Evolutionary conservation across 306 rosid species (phyloP).

Genomic region (Hippophae gyantsensis): DNA sequence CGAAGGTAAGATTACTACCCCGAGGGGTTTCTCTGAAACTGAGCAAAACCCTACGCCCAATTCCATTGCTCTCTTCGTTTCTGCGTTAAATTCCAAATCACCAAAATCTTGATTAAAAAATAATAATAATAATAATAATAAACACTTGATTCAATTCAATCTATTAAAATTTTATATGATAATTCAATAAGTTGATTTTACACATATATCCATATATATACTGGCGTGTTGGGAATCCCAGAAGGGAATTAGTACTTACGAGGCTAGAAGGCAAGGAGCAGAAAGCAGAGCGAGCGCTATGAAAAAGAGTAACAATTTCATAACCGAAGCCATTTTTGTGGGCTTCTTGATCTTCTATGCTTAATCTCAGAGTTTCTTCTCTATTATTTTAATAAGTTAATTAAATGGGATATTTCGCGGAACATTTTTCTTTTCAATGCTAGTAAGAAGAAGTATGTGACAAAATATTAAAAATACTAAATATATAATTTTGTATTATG

Average conservation of each 20-base stretch:
- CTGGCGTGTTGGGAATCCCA: neutral
- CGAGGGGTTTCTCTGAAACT: constrained; percentile 56
- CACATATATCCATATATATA: neutral
- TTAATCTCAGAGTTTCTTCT: neutral
- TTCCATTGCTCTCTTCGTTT: constrained; percentile 24
- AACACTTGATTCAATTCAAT: too few relatives aligned
- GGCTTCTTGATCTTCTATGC: neutral
- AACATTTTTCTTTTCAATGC: too few relatives aligned
- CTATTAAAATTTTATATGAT: too few relatives aligned
- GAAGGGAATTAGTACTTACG: neutral
- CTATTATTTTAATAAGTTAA: neutral
- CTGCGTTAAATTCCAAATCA: constrained; percentile 16
- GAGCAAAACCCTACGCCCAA: constrained; percentile 52
- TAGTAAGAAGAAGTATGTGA: too few relatives aligned
- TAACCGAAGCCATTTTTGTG: constrained; percentile 29
- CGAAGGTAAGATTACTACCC: constrained; percentile 64
- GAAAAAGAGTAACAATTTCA: constrained; percentile 18
- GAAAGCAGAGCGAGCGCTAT: constrained; percentile 23
- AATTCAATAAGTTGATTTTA: neutral
- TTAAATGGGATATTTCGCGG: neutral
- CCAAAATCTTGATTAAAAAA: too few relatives aligned
- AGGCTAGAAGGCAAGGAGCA: constrained; percentile 21
- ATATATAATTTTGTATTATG: too few relatives aligned
- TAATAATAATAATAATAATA: too few relatives aligned
- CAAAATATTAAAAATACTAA: too few relatives aligned